These are phyloP conservation scores for Backusella morwellensis DNA, from an alignment of 192 early-diverging fungal genomes.

Conservation along the genomic window DNA sequence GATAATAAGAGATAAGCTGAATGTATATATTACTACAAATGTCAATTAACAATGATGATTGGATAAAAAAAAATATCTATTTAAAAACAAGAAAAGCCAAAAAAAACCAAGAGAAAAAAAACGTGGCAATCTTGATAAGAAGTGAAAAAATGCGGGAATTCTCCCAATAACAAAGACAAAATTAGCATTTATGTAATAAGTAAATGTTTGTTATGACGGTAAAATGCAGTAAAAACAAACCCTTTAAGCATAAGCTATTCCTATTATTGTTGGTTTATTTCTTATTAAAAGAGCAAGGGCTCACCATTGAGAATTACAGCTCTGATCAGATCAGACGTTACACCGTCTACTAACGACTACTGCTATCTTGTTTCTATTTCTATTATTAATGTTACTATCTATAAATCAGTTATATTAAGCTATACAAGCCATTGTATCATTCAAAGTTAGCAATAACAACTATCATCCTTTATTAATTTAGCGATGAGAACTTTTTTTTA, in stretches of 20 bases:
- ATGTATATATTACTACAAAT: background rate
- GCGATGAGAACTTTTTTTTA: too few species aligned
- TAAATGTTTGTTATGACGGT: background rate
- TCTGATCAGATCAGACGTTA: background rate
- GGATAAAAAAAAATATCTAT: background rate
- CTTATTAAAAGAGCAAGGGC: background rate
- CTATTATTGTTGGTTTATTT: background rate
- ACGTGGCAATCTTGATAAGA: slow-evolving; percentile 3
- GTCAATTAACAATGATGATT: background rate
- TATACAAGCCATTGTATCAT: too few species aligned
- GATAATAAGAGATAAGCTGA: background rate
- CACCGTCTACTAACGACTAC: background rate
- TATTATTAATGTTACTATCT: background rate
- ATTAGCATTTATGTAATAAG: background rate
- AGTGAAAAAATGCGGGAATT: background rate
- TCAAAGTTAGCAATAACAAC: too few species aligned
- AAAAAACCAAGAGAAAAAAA: background rate
- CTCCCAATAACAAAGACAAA: background rate
- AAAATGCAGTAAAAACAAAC: background rate
- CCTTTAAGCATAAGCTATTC: background rate
- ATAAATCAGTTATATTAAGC: too few species aligned
- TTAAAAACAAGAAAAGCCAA: background rate
- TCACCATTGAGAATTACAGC: background rate
- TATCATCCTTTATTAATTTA: too few species aligned
- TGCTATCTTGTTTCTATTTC: background rate